These are phyloP conservation scores for Corymbia maculata DNA, from an alignment of 345 rosid genomes.

Conservation along the genomic window DNA sequence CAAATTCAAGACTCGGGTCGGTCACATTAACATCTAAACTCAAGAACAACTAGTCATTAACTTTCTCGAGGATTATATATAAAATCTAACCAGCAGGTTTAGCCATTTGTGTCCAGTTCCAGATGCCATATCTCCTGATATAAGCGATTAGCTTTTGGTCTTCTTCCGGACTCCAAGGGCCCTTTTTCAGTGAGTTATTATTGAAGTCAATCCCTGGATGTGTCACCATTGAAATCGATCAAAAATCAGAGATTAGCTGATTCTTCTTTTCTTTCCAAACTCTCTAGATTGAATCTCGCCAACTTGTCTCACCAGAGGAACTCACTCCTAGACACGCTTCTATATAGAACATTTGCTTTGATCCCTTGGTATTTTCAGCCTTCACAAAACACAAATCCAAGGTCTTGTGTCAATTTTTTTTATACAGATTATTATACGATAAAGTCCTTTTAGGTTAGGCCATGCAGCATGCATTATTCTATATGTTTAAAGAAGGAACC, in stretches of 20 bases:
- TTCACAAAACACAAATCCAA: not conserved
- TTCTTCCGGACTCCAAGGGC: constrained; percentile 1
- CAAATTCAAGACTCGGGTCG: not conserved
- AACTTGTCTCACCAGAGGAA: not conserved
- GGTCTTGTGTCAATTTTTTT: not conserved
- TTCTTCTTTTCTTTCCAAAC: not conserved
- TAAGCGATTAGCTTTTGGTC: constrained; percentile 3
- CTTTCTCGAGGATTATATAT: not conserved
- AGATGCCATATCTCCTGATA: not conserved
- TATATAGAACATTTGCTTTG: not conserved
- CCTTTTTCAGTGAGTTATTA: not conserved
- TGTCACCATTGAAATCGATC: not conserved
- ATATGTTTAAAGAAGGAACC: not conserved
- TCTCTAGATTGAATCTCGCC: not conserved
- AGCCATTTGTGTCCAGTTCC: constrained; percentile 4
- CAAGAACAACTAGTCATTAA: not conserved
- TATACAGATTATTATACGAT: not conserved
- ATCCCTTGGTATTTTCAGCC: not conserved
- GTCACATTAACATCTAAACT: not conserved
- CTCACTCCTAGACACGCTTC: not conserved
- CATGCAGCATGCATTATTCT: not conserved
- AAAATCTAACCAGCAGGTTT: not conserved
- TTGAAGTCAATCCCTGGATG: not conserved
- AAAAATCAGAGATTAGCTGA: not conserved
- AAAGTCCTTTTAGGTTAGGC: not conserved